Evolutionary conservation across 768 basidiomycete genomes (phyloP).

Genomic region (Psilocybe azurescens): DNA sequence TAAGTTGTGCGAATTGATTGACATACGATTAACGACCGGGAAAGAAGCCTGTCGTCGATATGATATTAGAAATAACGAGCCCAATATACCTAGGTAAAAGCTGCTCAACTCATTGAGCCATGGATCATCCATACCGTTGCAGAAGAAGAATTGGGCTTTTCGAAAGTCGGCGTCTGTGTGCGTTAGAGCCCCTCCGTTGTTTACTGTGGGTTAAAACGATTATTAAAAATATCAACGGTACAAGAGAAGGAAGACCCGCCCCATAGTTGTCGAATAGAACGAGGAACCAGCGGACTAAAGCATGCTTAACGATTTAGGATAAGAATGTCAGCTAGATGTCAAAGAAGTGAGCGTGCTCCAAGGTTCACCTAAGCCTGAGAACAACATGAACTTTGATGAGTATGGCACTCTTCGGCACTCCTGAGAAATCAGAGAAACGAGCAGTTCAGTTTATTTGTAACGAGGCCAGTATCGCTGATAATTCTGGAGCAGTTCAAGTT

Average conservation of each 20-base stretch:
- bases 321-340: not conserved
- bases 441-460: not conserved
- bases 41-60: conserved; percentile 29
- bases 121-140: conserved; percentile 38
- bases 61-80: not conserved
- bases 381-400: conserved; percentile 5
- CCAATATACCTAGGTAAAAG: not conserved
- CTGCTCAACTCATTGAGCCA: conserved; percentile 39
- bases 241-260: conserved; percentile 26
- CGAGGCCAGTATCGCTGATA: too few relatives aligned
- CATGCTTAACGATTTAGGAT: conserved; percentile 31
- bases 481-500: not conserved
- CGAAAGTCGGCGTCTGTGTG: conserved; percentile 38
- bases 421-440: not conserved
- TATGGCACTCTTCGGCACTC: not conserved
- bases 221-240: not conserved
- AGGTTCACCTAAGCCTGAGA: conserved; percentile 20
- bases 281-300: conserved; percentile 42
- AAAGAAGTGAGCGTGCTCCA: not conserved
- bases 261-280: conserved; percentile 35
- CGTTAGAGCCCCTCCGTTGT: conserved; percentile 40
- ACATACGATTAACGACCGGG: conserved; percentile 35
- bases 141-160: conserved; percentile 42
- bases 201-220: conserved; percentile 25
- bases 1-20: not conserved